Conservation (phyloP, 2,329 filamentous ascomycete species). For the Colletotrichum tropicicola region DNA sequence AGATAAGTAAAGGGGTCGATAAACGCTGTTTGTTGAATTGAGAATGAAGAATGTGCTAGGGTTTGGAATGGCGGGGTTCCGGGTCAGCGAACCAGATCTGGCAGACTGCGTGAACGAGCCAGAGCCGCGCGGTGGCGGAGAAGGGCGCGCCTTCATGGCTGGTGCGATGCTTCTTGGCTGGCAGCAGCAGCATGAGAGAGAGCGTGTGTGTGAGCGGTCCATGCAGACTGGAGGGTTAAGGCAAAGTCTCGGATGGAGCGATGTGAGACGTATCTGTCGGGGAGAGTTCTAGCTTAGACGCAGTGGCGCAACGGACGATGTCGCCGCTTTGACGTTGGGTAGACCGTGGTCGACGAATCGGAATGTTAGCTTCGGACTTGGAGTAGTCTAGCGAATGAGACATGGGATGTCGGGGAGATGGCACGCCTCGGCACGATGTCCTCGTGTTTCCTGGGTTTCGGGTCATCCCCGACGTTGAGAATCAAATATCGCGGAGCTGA, state of each 20-base stretch:
- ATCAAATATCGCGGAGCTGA: neutral
- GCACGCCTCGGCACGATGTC: neutral
- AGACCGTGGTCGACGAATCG: neutral
- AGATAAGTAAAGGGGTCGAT: no score
- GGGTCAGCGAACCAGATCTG: no score
- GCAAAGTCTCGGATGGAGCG: neutral
- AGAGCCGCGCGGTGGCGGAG: no score
- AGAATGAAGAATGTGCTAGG: no score
- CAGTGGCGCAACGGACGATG: neutral
- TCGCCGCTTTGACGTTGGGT: constrained; percentile 3
- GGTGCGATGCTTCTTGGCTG: no score
- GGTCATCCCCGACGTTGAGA: neutral
- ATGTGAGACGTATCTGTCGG: neutral
- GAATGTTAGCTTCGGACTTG: neutral
- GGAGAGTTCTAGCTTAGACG: neutral
- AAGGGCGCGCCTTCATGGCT: no score
- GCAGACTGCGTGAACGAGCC: no score
- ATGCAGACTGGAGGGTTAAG: neutral
- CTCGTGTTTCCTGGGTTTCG: neutral
- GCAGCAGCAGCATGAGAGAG: no score
- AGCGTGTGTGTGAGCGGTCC: neutral
- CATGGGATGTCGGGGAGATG: neutral
- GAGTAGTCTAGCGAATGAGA: neutral
- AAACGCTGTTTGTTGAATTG: no score
- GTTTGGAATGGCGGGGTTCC: no score